Evolutionary conservation across 1,284 basidiomycete genomes (phyloP).

Genomic region (Fomitopsis pinicola): DNA sequence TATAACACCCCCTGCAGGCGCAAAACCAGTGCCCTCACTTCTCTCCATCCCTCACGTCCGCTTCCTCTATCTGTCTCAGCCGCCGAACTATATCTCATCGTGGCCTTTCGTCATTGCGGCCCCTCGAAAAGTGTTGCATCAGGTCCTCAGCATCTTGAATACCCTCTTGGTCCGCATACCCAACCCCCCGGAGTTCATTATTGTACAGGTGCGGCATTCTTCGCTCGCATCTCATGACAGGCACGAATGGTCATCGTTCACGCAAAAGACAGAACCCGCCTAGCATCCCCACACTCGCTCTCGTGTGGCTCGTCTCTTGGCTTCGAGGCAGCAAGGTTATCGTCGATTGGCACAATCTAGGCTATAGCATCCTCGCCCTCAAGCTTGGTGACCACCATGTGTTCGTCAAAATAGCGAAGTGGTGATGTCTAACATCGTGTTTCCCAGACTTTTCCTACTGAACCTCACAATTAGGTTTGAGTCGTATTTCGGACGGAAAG

Average conservation of each 20-base stretch:
- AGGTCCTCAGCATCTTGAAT: constrained; percentile 60
- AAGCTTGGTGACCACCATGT: constrained; percentile 65
- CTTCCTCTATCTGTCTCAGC: constrained; percentile 64
- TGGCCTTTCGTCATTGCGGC: constrained; percentile 78
- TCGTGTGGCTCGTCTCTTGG: constrained; percentile 74
- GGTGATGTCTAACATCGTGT: constrained; percentile 27
- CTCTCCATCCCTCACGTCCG: constrained; percentile 59
- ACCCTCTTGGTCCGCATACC: constrained; percentile 60
- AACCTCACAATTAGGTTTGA: constrained; percentile 63
- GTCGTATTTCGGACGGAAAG: constrained; percentile 67
- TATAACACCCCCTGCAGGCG: constrained; percentile 42
- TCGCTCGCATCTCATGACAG: not conserved
- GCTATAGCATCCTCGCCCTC: constrained; percentile 89
- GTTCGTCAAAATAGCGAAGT: constrained; percentile 76
- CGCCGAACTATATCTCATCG: constrained; percentile 48
- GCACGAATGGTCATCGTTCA: constrained; percentile 1
- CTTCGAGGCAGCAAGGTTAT: constrained; percentile 80
- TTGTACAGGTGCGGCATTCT: constrained; percentile 74
- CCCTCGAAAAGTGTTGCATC: constrained; percentile 77
- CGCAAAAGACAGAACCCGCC: constrained; percentile 79
- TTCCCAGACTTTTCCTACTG: not conserved
- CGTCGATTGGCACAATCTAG: constrained; percentile 99
- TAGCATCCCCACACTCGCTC: constrained; percentile 87
- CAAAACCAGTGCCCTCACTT: constrained; percentile 68
- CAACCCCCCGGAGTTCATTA: constrained; percentile 76